Evolutionary conservation across 2,329 filamentous ascomycete species (phyloP).

Genomic region (Cercospora berteroae): DNA sequence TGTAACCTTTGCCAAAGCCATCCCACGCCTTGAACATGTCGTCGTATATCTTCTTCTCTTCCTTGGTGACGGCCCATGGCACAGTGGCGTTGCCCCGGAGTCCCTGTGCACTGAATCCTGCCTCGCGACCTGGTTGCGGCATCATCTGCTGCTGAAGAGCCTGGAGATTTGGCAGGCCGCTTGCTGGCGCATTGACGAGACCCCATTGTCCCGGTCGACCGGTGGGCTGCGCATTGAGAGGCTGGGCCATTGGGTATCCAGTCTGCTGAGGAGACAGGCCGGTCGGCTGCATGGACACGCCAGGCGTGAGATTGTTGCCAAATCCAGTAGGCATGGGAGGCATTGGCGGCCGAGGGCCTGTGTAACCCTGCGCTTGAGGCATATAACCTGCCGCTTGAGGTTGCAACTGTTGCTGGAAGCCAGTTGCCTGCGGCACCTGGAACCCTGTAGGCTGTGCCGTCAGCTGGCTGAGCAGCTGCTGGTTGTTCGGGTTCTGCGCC

Average conservation of each 20-base stretch:
- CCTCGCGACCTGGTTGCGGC: constrained; percentile 90
- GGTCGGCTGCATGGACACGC: constrained; percentile 9
- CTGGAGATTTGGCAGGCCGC: constrained; percentile 89
- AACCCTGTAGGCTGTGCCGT: constrained; percentile 57
- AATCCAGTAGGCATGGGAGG: constrained; percentile 76
- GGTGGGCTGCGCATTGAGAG: constrained; percentile 88
- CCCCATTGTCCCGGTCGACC: constrained; percentile 94
- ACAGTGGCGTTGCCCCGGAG: constrained; percentile 92
- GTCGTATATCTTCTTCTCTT: constrained; percentile 96
- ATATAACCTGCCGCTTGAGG: constrained; percentile 58
- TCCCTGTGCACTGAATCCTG: constrained; percentile 80
- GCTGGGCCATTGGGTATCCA: constrained; percentile 63
- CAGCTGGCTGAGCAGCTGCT: constrained; percentile 57
- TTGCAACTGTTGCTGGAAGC: constrained; percentile 55
- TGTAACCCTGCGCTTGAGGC: constrained; percentile 75
- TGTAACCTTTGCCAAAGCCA: constrained; percentile 86
- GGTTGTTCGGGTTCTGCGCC: constrained; percentile 67
- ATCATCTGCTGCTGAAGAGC: constrained; percentile 92
- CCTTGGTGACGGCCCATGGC: constrained; percentile 97
- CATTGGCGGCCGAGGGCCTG: constrained; percentile 74
- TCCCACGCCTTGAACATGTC: constrained; percentile 95
- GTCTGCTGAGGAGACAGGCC: constrained; percentile 59
- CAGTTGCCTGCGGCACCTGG: constrained; percentile 54
- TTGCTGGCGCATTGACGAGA: constrained; percentile 89
- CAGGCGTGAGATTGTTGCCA: constrained; percentile 42